Conservation (phyloP, 164 flowering plant genomes). For the Macadamia integrifolia region DNA sequence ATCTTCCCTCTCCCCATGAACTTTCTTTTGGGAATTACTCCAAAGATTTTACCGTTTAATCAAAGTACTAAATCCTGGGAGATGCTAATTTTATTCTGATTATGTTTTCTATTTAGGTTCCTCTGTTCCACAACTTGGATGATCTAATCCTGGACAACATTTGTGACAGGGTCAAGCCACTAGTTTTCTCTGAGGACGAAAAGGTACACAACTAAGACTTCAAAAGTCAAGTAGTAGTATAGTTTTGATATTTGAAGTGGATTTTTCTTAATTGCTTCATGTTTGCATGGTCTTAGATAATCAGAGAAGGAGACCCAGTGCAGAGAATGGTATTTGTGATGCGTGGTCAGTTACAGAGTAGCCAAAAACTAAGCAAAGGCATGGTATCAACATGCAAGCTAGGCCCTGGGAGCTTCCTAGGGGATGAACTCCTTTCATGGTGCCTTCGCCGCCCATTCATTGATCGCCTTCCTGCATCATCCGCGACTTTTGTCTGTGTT, state of each 20-base stretch:
- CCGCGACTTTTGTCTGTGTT: constrained; percentile 66
- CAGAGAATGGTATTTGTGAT: constrained; percentile 75
- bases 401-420: constrained; percentile 78
- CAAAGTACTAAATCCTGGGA: no score
- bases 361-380: constrained; percentile 78
- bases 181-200: constrained; percentile 78
- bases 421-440: constrained; percentile 95
- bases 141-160: constrained; percentile 90
- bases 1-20: no score
- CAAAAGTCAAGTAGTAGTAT: not conserved
- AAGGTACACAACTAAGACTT: constrained; percentile 39
- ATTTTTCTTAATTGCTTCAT: not conserved
- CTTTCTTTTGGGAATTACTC: no score
- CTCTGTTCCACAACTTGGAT: constrained; percentile 77
- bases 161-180: constrained; percentile 77
- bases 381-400: constrained; percentile 61
- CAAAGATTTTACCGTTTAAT: no score
- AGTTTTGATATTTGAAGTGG: no score
- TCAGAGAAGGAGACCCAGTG: constrained; percentile 96
- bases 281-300: constrained; percentile 40
- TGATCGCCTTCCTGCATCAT: constrained; percentile 83
- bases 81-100: not conserved
- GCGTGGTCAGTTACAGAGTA: constrained; percentile 58
- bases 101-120: constrained; percentile 44
- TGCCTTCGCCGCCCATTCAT: constrained; percentile 83